Base-by-base conservation (phyloP, 23 red algal genomes). In the Cyanidiococcus yangmingshanensis region DNA sequence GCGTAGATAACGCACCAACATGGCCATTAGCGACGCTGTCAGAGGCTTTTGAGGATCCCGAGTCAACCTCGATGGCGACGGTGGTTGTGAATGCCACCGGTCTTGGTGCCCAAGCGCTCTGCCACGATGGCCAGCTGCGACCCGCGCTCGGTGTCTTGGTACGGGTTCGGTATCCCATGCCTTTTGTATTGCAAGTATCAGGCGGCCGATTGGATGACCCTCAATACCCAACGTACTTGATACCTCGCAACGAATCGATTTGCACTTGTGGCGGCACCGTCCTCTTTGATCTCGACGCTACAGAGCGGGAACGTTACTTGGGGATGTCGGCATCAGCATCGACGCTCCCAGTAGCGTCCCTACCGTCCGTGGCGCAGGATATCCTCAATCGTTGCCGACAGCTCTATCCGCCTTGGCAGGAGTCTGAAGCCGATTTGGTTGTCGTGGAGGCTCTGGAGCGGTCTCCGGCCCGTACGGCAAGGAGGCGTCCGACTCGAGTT, bases 391-490 rank as follows among this genome's bases (percentile, higher is more conserved):
- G 45, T 21, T 54, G 45, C 45, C 45, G 45, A 21, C 45, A 54
- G 21, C 45, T 54, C 45, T 54, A 54, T 21, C 7, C 7, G 45
- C 45, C 45, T 7, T 54, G 45, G 45, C 45, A 54, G 21, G 21
- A 54, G 12, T 15, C 7, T 7, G 45, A 54, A 15, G 45, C 21
- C 45, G 45, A 7, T 15, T 54, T 54, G 21, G 7, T 21, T 17
- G 32, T 71, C 12, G 63, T 29, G 16, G 63, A 71, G 63, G 63
- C n/a, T 71, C 16, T 95, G 90, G 90, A 82, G 58, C 58, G 90
- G 90, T 3, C 39, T 95, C 3, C 77, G 90, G 75, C 90, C 90
- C 7, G 68, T 88, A 45, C 80, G 81, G 38, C 21, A 38, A 38
- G 82, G 81, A 39, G 82, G 88, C 1, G 75, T 50, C 29, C 82